Conservation (phyloP, 1,139 yeast genomes). For the Candida tropicalis region DNA sequence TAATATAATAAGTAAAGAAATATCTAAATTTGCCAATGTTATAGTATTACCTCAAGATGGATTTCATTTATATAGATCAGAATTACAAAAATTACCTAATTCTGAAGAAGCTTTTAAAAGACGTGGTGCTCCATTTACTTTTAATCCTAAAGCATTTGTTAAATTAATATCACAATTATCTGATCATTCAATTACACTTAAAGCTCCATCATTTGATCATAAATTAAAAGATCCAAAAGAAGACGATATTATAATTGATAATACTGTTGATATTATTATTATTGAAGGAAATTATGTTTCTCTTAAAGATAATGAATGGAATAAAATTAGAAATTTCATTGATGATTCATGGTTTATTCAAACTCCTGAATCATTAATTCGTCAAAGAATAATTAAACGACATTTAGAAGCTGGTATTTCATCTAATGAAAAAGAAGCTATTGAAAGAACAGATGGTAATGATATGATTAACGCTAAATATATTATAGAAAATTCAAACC, state of each 20-base stretch:
- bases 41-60: constrained; percentile 69
- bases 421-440: constrained; percentile 56
- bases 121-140: constrained; percentile 87
- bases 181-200: constrained; percentile 23
- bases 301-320: constrained; percentile 55
- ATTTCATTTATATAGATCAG: constrained; percentile 67
- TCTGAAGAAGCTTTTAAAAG: constrained; percentile 59
- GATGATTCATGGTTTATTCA: constrained; percentile 50
- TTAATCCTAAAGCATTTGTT: constrained; percentile 56
- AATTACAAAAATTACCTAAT: constrained; percentile 54
- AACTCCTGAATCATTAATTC: constrained; percentile 48
- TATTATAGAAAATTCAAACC: constrained; percentile 45
- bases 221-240: constrained; percentile 64
- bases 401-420: constrained; percentile 76
- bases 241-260: constrained; percentile 46
- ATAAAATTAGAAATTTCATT: constrained; percentile 34
- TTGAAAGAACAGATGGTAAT: constrained; percentile 62
- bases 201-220: constrained; percentile 81
- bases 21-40: constrained; percentile 23
- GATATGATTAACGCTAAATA: constrained; percentile 70
- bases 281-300: constrained; percentile 69
- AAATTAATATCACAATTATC: constrained; percentile 25
- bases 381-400: constrained; percentile 64
- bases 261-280: constrained; percentile 52
- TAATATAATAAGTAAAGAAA: constrained; percentile 20